Evolutionary conservation across 495 filamentous ascomycete genomes (phyloP).

Genomic region (Corynascus novoguineensis): DNA sequence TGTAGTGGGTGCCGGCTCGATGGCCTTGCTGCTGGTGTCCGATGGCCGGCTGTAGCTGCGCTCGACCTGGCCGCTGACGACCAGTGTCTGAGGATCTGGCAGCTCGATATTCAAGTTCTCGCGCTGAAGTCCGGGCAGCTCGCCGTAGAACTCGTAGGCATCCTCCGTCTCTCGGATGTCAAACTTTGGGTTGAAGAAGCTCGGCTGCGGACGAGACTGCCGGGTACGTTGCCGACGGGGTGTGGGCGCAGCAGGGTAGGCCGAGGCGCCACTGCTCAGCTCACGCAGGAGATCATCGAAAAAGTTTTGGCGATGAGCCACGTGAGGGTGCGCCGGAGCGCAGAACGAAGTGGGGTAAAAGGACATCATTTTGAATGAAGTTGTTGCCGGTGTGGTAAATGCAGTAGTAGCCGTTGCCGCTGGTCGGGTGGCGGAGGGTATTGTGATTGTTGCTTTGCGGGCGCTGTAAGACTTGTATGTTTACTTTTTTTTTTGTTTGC

Average conservation of each 20-base stretch:
- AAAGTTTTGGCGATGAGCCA: too few species aligned
- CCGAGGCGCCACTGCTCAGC: constrained; percentile 13
- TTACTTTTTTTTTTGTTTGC: not conserved
- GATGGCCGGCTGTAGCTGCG: constrained; percentile 48
- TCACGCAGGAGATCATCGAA: constrained; percentile 53
- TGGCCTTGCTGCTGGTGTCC: constrained; percentile 14
- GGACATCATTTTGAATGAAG: constrained; percentile 49
- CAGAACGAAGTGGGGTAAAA: constrained; percentile 63
- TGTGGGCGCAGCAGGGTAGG: not conserved
- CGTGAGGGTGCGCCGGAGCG: too few species aligned
- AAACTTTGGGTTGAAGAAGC: constrained; percentile 48
- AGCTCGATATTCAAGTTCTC: constrained; percentile 79
- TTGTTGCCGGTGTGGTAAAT: not conserved
- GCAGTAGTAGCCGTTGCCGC: not conserved
- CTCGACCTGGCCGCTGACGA: constrained; percentile 64
- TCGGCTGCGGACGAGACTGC: constrained; percentile 24
- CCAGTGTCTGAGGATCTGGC: constrained; percentile 68
- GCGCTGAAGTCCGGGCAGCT: constrained; percentile 78
- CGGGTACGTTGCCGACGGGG: constrained; percentile 7
- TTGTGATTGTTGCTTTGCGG: not conserved
- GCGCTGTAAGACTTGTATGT: not conserved
- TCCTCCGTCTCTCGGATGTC: constrained; percentile 67
- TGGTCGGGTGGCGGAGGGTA: not conserved
- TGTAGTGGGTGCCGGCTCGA: not conserved
- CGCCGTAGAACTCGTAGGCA: constrained; percentile 76